Evolutionary conservation across 2,329 filamentous ascomycete genomes (phyloP).

Genomic region (Botrytis byssoidea): DNA sequence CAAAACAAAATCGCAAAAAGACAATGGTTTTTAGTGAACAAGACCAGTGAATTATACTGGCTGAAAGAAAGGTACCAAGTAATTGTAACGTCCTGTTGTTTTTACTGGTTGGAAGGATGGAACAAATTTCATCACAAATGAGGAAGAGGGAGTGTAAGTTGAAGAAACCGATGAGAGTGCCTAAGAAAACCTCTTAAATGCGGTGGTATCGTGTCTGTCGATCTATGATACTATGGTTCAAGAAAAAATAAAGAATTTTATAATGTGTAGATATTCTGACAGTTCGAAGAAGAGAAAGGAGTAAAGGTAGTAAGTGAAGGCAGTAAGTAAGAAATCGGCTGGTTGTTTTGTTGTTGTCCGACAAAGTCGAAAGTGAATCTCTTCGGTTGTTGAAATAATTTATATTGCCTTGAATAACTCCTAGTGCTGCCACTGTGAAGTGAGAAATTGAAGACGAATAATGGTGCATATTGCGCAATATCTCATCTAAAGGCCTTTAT

Average conservation of each 20-base stretch:
- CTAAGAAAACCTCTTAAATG: not conserved
- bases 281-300: not conserved
- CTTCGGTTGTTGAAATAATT: not conserved
- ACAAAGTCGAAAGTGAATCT: conserved; percentile 1
- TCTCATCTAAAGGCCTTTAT: not conserved
- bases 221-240: not conserved
- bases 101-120: not conserved
- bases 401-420: not conserved
- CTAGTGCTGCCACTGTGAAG: not conserved
- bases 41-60: not conserved
- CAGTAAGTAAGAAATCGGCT: not conserved
- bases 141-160: not conserved
- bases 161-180: not conserved
- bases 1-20: not conserved
- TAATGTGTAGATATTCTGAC: not conserved
- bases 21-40: not conserved
- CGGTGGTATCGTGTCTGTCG: not conserved
- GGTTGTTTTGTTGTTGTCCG: not conserved
- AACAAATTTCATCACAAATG: not conserved
- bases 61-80: not conserved
- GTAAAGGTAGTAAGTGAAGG: not conserved
- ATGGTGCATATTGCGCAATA: not conserved
- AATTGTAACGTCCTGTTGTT: not conserved
- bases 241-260: not conserved
- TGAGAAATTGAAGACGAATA: no score